Evolutionary conservation across 75 land plant genomes (phyloP).

Genomic region (Chamaecyparis obtusa): DNA sequence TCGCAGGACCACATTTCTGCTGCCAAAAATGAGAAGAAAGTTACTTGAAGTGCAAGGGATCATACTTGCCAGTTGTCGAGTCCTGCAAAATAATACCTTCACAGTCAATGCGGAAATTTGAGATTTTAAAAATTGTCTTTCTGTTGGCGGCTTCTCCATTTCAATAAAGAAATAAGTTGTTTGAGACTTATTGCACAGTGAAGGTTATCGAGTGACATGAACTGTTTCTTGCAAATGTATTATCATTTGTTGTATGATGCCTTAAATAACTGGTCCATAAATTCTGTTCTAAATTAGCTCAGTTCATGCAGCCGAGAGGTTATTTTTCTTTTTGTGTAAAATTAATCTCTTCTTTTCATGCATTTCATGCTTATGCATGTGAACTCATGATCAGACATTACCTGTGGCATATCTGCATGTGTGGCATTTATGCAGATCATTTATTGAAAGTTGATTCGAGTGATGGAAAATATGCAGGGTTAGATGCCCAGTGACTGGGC

Average conservation of each 20-base stretch:
- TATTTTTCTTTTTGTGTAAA: background rate
- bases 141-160: background rate
- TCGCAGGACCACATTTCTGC: conserved; percentile 14
- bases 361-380: background rate
- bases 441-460: background rate
- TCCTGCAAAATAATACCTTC: background rate
- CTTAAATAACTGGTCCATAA: background rate
- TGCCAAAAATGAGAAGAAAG: conserved; percentile 15
- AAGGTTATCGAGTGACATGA: background rate
- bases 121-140: background rate
- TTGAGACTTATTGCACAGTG: background rate
- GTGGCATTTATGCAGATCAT: background rate
- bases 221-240: background rate
- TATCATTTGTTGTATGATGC: background rate
- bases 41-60: background rate
- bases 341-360: background rate
- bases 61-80: background rate
- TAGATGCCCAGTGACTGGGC: background rate
- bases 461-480: background rate
- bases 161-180: background rate
- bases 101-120: background rate
- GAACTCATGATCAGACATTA: background rate
- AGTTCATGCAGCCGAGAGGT: background rate
- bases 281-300: background rate
- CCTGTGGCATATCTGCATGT: background rate